Base-by-base conservation (phyloP, 441 rosid species). In the Omphalea diandra region DNA sequence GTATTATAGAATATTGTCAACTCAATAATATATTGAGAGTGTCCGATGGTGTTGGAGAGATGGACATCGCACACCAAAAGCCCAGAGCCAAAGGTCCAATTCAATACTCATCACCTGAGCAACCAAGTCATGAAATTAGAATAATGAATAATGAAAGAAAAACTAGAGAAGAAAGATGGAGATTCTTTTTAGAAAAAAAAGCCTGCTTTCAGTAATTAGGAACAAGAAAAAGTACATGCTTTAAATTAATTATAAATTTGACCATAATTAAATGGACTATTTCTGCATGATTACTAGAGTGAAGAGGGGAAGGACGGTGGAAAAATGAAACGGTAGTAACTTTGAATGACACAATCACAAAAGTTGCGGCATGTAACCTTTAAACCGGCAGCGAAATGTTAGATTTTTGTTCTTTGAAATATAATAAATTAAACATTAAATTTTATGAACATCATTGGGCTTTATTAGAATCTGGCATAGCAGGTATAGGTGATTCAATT, bases 41-140 rank as follows among this genome's bases (percentile, higher is more conserved):
- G 90, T 86, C 40, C 87, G 80, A 64, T 88, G 93, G 64, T 85
- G 85, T 75, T 63, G 87, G 29, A 90, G 83, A 26, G 88, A 82
- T 26, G 84, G 76, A 50, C 72, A 74, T 57, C 75, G 86, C 63
- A 90, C 77, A 7, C 93, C 91, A 17, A 75, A 77, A 56, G 93
- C 83, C 93, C 93, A 88, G 22, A 90, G 90, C 96, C 93, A 88
- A 72, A 90, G 93, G 80, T 90, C 96, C 79, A 90, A 76, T 77
- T 90, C 93, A 73, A 84, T 80, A 66, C 90, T 88, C 46, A 84
- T 79, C 70, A 88, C 93, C 96, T 90, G 86, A 60, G 74, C 17
- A 65, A 67, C 55, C 8, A 58, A 49, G 76, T 24, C 31, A 15
- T 29, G 15, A 36, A 35, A 53, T 52, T 41, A 59, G 35, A 20